These are phyloP conservation scores for Magnolia changhungtana DNA, from an alignment of 164 flowering plant genomes.

Conservation along the genomic window DNA sequence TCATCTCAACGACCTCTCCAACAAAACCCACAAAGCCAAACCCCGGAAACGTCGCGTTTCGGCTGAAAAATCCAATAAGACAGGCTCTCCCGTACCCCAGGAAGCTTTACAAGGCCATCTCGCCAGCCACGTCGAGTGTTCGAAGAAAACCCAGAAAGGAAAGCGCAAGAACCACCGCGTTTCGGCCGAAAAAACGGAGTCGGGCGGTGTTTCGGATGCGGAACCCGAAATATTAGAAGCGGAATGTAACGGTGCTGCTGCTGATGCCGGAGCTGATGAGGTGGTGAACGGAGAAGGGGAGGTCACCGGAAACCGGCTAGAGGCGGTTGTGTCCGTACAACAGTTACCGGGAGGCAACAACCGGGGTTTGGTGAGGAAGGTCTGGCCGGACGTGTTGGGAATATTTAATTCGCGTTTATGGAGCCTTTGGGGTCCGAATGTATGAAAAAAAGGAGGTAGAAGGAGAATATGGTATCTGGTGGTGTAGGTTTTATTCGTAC, in stretches of 20 bases:
- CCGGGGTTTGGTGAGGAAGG: constrained; percentile 36
- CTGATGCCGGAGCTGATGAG: not conserved
- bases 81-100: not conserved
- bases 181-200: not conserved
- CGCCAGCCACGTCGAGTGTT: not conserved
- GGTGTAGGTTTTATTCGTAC: not conserved
- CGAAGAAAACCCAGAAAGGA: constrained; percentile 4
- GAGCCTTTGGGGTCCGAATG: constrained; percentile 63
- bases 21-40: constrained; percentile 1
- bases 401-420: constrained; percentile 76
- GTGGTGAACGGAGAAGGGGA: not conserved
- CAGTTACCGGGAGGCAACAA: not conserved
- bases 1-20: constrained; percentile 25
- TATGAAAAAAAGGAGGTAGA: not conserved
- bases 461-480: not conserved
- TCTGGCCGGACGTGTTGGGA: constrained; percentile 79
- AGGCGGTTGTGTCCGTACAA: not conserved
- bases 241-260: not conserved
- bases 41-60: constrained; percentile 6
- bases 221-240: not conserved
- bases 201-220: not conserved
- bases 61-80: not conserved
- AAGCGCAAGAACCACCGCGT: not conserved
- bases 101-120: not conserved
- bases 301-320: not conserved